These are phyloP conservation scores for Wickerhamomyces mucosus DNA, from an alignment of 805 yeast genomes.

Conservation along the genomic window DNA sequence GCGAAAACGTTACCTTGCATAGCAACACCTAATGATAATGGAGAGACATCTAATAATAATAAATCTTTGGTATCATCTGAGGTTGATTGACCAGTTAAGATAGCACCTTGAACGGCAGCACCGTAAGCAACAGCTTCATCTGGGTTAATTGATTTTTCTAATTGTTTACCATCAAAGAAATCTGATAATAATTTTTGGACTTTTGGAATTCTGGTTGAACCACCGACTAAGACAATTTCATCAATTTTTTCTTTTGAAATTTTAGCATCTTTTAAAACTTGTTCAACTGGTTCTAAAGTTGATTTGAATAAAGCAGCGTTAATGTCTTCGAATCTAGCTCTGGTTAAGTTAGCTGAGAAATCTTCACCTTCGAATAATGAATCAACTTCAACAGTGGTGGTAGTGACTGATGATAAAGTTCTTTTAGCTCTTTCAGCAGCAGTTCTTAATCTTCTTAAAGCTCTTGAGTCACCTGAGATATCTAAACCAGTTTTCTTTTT, in stretches of 20 bases:
- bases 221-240: slow-evolving; percentile 96
- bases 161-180: slow-evolving; percentile 94
- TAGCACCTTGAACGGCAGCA: slow-evolving; percentile 99
- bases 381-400: slow-evolving; percentile 94
- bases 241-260: slow-evolving; percentile 75
- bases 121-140: slow-evolving; percentile 99
- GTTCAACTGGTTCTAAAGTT: slow-evolving; percentile 89
- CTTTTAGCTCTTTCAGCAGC: slow-evolving; percentile 99
- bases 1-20: slow-evolving; percentile 99
- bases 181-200: slow-evolving; percentile 90
- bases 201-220: slow-evolving; percentile 99
- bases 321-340: slow-evolving; percentile 97
- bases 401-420: slow-evolving; percentile 92
- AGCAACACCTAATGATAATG: slow-evolving; percentile 98
- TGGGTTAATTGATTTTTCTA: slow-evolving; percentile 95
- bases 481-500: slow-evolving; percentile 91
- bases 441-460: slow-evolving; percentile 96
- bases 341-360: slow-evolving; percentile 86
- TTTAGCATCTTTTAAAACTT: slow-evolving; percentile 88
- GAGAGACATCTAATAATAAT: slow-evolving; percentile 93
- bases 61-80: slow-evolving; percentile 92
- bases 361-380: slow-evolving; percentile 93
- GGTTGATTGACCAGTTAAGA: slow-evolving; percentile 86
- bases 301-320: slow-evolving; percentile 90
- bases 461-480: slow-evolving; percentile 85